Percentiles rank a stretch among this genome's conserved stretches.
phyloP scores from a whole-genome alignment of 768 basidiomycete species.

The Boletus edulis region DNA sequence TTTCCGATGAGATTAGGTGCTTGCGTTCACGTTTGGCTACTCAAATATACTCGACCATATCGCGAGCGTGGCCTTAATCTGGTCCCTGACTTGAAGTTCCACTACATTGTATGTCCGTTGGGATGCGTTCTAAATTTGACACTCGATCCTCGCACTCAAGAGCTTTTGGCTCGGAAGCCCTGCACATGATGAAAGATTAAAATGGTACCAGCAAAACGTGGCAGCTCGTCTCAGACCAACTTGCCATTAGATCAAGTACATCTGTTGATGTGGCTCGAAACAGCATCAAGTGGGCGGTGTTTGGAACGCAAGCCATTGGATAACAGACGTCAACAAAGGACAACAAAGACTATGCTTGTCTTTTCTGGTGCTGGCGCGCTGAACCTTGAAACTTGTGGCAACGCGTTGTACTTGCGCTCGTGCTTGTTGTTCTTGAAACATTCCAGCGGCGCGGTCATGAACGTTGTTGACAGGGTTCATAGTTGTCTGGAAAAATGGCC shows the following conservation, averaged over 20 bases:
- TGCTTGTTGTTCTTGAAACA: slow-evolving; percentile 9
- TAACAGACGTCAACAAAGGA: slow-evolving; percentile 27
- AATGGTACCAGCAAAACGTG: not conserved
- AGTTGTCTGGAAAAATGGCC: slow-evolving; percentile 53
- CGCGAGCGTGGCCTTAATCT: too few relatives aligned
- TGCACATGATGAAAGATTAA: not conserved
- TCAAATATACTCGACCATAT: too few relatives aligned
- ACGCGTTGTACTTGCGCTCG: slow-evolving; percentile 14
- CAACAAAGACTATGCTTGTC: slow-evolving; percentile 26
- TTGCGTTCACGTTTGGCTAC: not conserved
- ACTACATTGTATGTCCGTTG: too few relatives aligned
- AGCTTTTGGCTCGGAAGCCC: not conserved
- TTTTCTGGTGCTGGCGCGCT: slow-evolving; percentile 17
- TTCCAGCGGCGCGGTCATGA: slow-evolving; percentile 41
- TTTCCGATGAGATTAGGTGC: not conserved
- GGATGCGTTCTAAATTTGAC: too few relatives aligned
- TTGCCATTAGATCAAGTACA: not conserved
- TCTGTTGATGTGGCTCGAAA: too few relatives aligned
- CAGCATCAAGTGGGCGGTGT: not conserved
- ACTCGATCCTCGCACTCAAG: too few relatives aligned
- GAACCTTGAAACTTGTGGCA: slow-evolving; percentile 1
- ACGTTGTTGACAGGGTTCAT: slow-evolving; percentile 54
- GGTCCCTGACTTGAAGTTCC: too few relatives aligned
- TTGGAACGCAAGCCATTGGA: slow-evolving; percentile 20
- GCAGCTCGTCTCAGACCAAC: not conserved